A percentile compares a stretch with the other conserved stretches of the same genome.
Evolutionary conservation across 208 protist genomes (phyloP).

Genomic region (Trypanosomatidae sp.): DNA sequence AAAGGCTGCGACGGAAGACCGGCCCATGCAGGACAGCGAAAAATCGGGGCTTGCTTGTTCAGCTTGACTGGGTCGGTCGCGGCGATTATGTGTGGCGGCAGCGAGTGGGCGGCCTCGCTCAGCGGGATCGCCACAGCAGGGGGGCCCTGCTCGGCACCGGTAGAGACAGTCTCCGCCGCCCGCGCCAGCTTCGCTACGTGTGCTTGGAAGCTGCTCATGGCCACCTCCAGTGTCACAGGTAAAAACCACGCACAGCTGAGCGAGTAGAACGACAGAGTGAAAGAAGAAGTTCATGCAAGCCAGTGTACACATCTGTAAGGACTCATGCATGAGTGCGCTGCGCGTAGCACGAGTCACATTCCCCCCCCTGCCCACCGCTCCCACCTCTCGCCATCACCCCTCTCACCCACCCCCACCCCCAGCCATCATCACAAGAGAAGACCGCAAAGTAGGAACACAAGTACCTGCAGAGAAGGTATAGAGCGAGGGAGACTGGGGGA

Average conservation of each 20-base stretch:
- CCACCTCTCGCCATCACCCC: background rate
- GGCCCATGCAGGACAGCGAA: constrained; percentile 80
- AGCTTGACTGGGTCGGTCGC: constrained; percentile 75
- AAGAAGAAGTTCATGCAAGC: background rate
- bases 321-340: background rate
- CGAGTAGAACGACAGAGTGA: background rate
- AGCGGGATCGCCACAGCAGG: constrained; percentile 22
- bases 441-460: background rate
- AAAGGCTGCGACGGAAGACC: constrained; percentile 56
- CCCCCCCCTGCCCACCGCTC: background rate
- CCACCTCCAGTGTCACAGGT: background rate
- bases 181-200: constrained; percentile 23
- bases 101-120: constrained; percentile 44
- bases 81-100: constrained; percentile 71
- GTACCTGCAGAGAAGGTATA: background rate
- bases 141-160: background rate
- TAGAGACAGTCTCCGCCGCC: constrained; percentile 20
- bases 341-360: background rate
- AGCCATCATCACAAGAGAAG: background rate
- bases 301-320: background rate
- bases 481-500: background rate
- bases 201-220: constrained; percentile 22
- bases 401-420: background rate
- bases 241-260: background rate
- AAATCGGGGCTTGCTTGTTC: constrained; percentile 74